Conservation (phyloP, 441 rosid genomes). For the Aleurites moluccanus region DNA sequence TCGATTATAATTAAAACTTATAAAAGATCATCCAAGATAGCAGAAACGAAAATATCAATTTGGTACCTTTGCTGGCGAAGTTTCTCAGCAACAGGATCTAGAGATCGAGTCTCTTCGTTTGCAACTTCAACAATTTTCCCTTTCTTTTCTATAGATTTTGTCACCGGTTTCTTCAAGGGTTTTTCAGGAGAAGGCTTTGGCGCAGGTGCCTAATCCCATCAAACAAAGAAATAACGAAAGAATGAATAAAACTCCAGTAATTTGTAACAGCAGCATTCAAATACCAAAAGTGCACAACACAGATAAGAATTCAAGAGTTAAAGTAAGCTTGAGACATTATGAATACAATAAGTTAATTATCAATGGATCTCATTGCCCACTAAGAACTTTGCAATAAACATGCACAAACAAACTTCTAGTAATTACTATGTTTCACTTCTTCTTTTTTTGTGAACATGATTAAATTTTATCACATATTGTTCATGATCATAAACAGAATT, state of each 20-base stretch:
- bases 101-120: conserved; percentile 42
- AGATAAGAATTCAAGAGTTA: neutral
- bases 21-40: neutral
- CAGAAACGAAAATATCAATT: neutral
- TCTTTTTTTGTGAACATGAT: neutral
- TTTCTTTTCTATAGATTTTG: conserved; percentile 53
- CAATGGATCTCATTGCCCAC: neutral
- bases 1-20: neutral
- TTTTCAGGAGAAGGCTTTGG: conserved; percentile 47
- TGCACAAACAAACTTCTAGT: neutral
- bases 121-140: conserved; percentile 43
- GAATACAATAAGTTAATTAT: neutral
- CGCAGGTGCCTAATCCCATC: conserved; percentile 44
- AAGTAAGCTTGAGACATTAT: too few relatives aligned
- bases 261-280: neutral
- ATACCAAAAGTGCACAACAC: neutral
- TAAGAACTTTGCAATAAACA: neutral
- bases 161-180: conserved; percentile 44
- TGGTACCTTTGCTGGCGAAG: conserved; percentile 77
- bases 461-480: neutral
- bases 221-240: neutral
- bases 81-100: conserved; percentile 76
- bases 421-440: neutral
- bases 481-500: too few relatives aligned
- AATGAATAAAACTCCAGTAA: neutral